A percentile compares a stretch with the other conserved stretches of the same genome.
phyloP scores from a whole-genome alignment of 2,329 filamentous ascomycete species.

The Claviceps purpurea region DNA sequence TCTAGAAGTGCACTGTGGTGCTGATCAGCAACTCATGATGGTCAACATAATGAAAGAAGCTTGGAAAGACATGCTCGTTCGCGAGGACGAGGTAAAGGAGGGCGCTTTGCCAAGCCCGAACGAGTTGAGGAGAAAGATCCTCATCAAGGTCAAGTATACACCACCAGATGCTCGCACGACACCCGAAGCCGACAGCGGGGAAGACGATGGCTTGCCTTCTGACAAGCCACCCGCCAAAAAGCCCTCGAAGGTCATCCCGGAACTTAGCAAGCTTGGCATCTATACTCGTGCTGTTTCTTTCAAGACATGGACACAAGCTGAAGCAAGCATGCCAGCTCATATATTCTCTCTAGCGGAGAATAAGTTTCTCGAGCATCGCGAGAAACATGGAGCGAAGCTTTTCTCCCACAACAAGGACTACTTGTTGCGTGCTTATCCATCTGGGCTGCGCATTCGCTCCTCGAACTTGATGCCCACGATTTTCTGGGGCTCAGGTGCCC shows the following conservation, averaged over 20 bases:
- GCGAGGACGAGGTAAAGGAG: conserved; percentile 33
- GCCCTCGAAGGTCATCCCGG: conserved; percentile 52
- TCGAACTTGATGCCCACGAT: conserved; percentile 76
- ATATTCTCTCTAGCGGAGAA: conserved; percentile 57
- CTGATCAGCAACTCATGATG: conserved; percentile 78
- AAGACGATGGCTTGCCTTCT: conserved; percentile 26
- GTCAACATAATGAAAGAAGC: conserved; percentile 79
- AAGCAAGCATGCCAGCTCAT: conserved; percentile 49
- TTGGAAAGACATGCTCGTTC: conserved; percentile 63
- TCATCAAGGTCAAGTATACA: conserved; percentile 68
- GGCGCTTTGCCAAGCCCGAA: conserved; percentile 51
- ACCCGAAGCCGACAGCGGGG: conserved; percentile 17
- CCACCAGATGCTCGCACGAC: conserved; percentile 25
- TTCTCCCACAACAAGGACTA: conserved; percentile 73
- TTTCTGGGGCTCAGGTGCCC: conserved; percentile 81
- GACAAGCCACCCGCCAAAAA: conserved; percentile 31
- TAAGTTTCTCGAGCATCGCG: conserved; percentile 47
- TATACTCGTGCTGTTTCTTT: conserved; percentile 79
- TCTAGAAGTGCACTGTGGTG: conserved; percentile 75
- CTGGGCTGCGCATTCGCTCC: conserved; percentile 65
- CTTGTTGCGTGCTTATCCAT: conserved; percentile 81
- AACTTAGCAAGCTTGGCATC: conserved; percentile 62
- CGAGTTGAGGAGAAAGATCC: conserved; percentile 62
- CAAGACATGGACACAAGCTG: conserved; percentile 61
- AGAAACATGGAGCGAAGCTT: conserved; percentile 36